Evolutionary conservation across 352 stramenopile species (phyloP), one percentile per base, ranked within the genome.

Genomic region (Aphanomyces euteiches): DNA sequence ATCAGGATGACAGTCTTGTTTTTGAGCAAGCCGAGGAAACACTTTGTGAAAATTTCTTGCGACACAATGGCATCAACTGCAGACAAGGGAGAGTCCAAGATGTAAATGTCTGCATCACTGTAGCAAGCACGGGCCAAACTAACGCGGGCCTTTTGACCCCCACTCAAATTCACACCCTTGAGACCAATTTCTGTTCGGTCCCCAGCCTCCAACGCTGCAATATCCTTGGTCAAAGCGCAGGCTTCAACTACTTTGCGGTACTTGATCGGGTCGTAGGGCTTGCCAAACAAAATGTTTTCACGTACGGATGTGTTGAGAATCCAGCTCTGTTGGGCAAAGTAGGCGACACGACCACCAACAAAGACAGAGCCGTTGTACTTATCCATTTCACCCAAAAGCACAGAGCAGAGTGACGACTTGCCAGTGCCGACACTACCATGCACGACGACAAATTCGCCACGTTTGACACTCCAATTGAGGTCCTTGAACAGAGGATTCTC

Each of bases 51-150:
- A 8, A 97, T 65, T 74, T 93, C 82, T 53, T 83, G 83, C 19
- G 79, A 89, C 38, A 98, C 92, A 75, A 97, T 87, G 50, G 84
- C 85, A 76, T 98, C 93, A 1, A 98, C 91, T 12, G 91, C 90
- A 43, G 39, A 34, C 64, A 70, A 47, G 12, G 64, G 64, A 17
- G 47, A n/a, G 43, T 70, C 64, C 19, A 70, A 54, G 7, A 70
- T 41, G 43, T 40, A 47, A 45, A 70, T 60, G 54, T 60, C 48
- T 10, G 64, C 64, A n/a, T 64, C 48, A 12, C 19, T 38, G 64
- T 70, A 70, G 37, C 47, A 64, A 17, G 64, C 64, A 13, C 64
- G 43, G 17, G 64, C 64, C 37, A 74, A 19, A 66, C 47, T 56
- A 17, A 77, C 61, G 10, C 73, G 58, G 15, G 70, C 70, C 74